Percentiles rank a stretch among this genome's conserved stretches.
phyloP scores from a whole-genome alignment of 495 filamentous ascomycete genomes.

The Extremus antarcticus region DNA sequence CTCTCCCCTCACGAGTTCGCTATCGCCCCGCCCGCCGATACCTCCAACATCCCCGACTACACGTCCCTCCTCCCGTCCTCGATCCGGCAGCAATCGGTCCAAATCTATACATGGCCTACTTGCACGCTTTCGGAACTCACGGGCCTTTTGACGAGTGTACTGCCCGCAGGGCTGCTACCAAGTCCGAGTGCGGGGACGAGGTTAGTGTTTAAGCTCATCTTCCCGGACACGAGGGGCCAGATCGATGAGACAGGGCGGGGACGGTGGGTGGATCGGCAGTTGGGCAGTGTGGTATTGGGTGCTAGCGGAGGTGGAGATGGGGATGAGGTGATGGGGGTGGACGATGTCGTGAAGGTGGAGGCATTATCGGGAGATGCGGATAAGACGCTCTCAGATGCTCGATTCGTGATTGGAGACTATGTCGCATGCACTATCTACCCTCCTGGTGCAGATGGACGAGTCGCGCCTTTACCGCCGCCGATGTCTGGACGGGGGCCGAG shows the following conservation, averaged over 20 bases:
- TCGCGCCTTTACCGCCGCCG: slow-evolving; percentile 44
- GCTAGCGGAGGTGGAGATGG: slow-evolving; percentile 26
- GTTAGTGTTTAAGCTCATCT: slow-evolving; percentile 76
- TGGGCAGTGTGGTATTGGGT: slow-evolving; percentile 73
- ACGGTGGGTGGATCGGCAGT: slow-evolving; percentile 60
- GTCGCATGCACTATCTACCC: slow-evolving; percentile 70
- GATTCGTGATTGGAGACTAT: slow-evolving; percentile 83
- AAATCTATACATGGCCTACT: slow-evolving; percentile 81
- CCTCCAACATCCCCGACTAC: slow-evolving; percentile 36
- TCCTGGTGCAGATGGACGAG: slow-evolving; percentile 61
- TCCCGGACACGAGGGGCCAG: slow-evolving; percentile 58
- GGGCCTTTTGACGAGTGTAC: slow-evolving; percentile 55
- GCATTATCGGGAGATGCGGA: slow-evolving; percentile 47
- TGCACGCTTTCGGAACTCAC: slow-evolving; percentile 77
- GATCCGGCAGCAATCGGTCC: slow-evolving; percentile 18
- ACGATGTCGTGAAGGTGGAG: slow-evolving; percentile 2
- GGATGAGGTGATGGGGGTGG: slow-evolving; percentile 14
- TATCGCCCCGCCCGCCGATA: slow-evolving; percentile 46
- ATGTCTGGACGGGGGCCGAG: slow-evolving; percentile 21
- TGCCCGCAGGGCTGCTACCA: slow-evolving; percentile 58
- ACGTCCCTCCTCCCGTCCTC: slow-evolving; percentile 53
- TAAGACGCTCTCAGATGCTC: slow-evolving; percentile 61
- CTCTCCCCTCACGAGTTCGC: slow-evolving; percentile 14
- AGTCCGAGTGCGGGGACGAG: slow-evolving; percentile 66
- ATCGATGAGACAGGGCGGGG: slow-evolving; percentile 38